phyloP scores from a whole-genome alignment of 2,329 filamentous ascomycete species.

The Ceratocystis eucalypticola region DNA sequence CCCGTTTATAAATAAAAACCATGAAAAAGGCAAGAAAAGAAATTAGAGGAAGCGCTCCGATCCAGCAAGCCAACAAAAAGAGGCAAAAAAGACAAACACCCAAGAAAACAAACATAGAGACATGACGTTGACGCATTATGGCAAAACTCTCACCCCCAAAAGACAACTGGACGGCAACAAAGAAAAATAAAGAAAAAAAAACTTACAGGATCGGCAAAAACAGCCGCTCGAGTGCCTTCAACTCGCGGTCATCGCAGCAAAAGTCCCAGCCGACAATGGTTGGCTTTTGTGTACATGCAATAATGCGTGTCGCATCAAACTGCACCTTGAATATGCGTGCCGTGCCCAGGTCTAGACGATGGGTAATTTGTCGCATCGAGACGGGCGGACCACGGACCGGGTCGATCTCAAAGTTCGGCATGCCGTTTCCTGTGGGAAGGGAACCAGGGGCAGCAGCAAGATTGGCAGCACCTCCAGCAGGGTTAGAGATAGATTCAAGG shows the following conservation, averaged over 20 bases:
- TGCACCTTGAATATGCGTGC: slow-evolving; percentile 86
- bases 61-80: not conserved
- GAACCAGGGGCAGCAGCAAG: not conserved
- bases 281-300: slow-evolving; percentile 85
- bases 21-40: not conserved
- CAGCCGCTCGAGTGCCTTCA: slow-evolving; percentile 64
- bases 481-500: not conserved
- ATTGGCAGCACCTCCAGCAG: not conserved
- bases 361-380: slow-evolving; percentile 12
- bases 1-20: not conserved
- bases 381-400: slow-evolving; percentile 5
- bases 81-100: not conserved
- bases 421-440: not conserved
- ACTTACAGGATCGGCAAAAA: slow-evolving; percentile 50
- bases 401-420: slow-evolving; percentile 9
- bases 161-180: not conserved
- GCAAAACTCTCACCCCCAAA: not conserved
- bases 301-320: slow-evolving; percentile 83
- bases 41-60: not conserved
- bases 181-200: not conserved
- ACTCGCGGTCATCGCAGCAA: slow-evolving; percentile 68
- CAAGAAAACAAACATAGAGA: not conserved
- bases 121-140: not conserved
- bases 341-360: slow-evolving; percentile 32
- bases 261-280: slow-evolving; percentile 98